Base-by-base conservation (phyloP, 768 basidiomycete species). In the Leucosporidium scottii region DNA sequence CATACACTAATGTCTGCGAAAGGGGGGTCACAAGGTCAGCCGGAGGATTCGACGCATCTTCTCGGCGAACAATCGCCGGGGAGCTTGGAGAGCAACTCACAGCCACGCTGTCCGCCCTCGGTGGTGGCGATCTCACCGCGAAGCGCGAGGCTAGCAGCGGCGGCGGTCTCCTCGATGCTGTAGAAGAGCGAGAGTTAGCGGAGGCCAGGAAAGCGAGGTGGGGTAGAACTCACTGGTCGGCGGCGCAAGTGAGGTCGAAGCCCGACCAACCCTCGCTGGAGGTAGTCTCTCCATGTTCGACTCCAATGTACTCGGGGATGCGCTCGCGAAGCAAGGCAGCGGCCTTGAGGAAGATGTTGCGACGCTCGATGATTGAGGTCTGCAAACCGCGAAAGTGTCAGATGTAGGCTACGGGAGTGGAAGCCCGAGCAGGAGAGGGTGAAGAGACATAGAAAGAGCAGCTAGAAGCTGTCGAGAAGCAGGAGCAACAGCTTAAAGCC, bases 281-380 rank as follows among this genome's bases (percentile, higher is more conserved):
- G 0, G 72, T 71, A 51, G 72, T 73, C 67, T 75, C 74, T 8
- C 62, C 12, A 15, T 57, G 47, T 49, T 71, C 68, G 44, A 67
- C 36, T 31, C 49, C 31, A 4, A 67, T 69, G 27, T 62, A 69
- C 48, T 73, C 67, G 34, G 59, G 31, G 1, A 27, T 67, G 12
- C 70, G 65, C 34, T 66, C 61, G 18, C 59, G 47, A 17, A 74
- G 31, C 20, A 72, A 49, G 13, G 56, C 27, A 2, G 68, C 67
- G 1, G 72, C 73, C 53, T 62, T 65, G 59, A 64, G 8, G 68
- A 73, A 75, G 53, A 73, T 74, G n/a, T 51, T 48, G 10, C 74
- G 51, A 10, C 74, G 68, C 49, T 67, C 62, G 28, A 57, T 23
- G 2, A 68, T 62, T 2, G 66, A 58, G 5, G 67, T 60, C 70